Evolutionary conservation across 805 yeast species (phyloP), one percentile per base, ranked within the genome.

Genomic region (Diddensiella transvaalensis): DNA sequence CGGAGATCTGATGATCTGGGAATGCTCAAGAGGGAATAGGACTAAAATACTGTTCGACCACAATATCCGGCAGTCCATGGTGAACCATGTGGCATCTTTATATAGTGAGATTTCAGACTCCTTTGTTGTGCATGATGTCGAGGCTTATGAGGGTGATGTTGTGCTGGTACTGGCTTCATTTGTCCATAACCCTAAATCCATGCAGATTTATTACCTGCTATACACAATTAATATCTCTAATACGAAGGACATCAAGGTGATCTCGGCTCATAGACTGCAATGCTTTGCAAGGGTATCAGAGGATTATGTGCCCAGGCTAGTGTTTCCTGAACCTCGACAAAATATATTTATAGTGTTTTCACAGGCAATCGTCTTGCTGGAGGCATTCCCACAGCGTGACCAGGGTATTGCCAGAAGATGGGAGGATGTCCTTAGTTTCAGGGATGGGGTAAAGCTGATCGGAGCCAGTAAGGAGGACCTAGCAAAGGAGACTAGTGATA

Each of bases 341-440:
- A 77, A 86, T 0, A 84, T 87, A 1, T 82, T 79, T 59, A 75
- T 85, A 1, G 70, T 80, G 1, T 72, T 82, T 37, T 76, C 75
- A 8, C 74, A 79, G 44, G 77, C 87, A 0, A 72, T 88, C 10
- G 79, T 86, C 1, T 59, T 90, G 46, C 74, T 85, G 1, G 95
- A 86, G 56, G 69, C 83, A 6, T 70, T 77, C 42, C 73, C 78
- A 2, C 46, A 49, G 3, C n/a, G 35, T 3, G 66, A 45, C 62
- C 68, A 38, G 56, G 60, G 29, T 61, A 63, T 43, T 46, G 52
- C 62, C 61, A 36, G 69, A 70, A 49, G 82, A 57, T 90, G 96
- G 96, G 96, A 89, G 64, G 97, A 91, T 62, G 70, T 79, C 10
- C 71, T 90, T 10, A 67, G 74, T 3, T 76, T 90, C 54, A 79